Conservation (phyloP, 2,329 filamentous ascomycete genomes). For the Pseudogymnoascus sp. region DNA sequence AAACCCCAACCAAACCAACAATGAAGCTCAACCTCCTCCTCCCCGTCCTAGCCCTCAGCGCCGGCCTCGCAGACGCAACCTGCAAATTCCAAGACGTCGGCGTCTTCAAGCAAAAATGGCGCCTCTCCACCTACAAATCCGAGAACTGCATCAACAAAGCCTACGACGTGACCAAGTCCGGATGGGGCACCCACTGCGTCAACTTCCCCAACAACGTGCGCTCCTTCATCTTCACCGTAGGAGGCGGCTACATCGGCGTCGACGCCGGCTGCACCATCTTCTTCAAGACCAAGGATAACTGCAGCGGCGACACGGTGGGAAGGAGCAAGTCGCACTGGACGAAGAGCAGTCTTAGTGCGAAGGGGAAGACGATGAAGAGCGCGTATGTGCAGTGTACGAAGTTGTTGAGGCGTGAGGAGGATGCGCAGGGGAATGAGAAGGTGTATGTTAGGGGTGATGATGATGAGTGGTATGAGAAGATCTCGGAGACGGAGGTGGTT, state of each 20-base stretch:
- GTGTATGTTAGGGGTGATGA: not conserved
- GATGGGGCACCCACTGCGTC: not conserved
- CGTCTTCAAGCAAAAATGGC: conserved; percentile 3
- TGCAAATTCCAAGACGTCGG: conserved; percentile 1
- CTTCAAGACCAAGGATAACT: not conserved
- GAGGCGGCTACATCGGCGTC: not conserved
- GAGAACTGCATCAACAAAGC: not conserved
- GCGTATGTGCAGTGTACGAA: not conserved
- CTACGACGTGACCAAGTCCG: not conserved
- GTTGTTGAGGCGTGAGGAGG: not conserved
- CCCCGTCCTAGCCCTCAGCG: not conserved
- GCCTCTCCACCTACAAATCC: not conserved
- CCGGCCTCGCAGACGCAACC: not conserved
- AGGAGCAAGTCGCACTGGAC: not conserved
- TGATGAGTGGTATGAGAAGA: not conserved
- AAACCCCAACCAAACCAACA: not conserved
- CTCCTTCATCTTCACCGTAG: not conserved
- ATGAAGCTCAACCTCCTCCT: conserved; percentile 1
- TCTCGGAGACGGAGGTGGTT: not conserved
- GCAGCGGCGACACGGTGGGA: not conserved
- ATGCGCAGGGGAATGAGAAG: not conserved
- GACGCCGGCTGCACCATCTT: not conserved
- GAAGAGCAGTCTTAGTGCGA: not conserved
- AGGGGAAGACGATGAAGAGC: conserved; percentile 1
- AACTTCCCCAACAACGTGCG: conserved; percentile 1